Base-by-base conservation (phyloP, 257 asterid genomes). In the Ajuga chamaepitys region DNA sequence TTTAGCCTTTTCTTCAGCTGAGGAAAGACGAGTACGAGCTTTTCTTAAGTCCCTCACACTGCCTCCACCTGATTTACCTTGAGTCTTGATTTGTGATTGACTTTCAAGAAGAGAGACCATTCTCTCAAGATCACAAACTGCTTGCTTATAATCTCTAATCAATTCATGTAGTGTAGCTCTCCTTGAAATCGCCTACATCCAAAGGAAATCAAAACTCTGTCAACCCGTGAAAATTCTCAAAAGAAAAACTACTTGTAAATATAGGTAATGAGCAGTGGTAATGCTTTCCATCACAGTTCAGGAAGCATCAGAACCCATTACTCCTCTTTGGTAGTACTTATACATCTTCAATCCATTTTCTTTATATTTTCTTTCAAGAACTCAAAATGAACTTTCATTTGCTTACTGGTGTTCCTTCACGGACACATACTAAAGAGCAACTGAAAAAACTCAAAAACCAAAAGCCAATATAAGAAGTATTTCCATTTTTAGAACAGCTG, bases 81-180 rank as follows among this genome's bases (percentile, higher is more conserved):
- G 80, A 68, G 52, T 64, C 64, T 74, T 82, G 74, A 65, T 72
- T 65, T 83, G 77, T 45, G 84, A 74, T 62, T 80, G 85, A 67
- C 64, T 81, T 73, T 79, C 92, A 65, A 87, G 86, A 73, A 93
- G 87, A 77, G 85, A 73, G 66, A 86, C 40, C 64, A 93, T 67
- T 68, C 68, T 93, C 78, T 84, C 81, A 54, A 86, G 79, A 83
- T 93, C 99, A 75, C 5, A 58, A 56, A 37, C 73, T 50, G 99
- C 95, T 71, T 86, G 90, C 75, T 78, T 85, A 72, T 94, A 90
- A 68, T 94, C 97, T 74, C 97, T 86, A 64, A 94, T 88, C 83
- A 81, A 80, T 82, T 87, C 97, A 74, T 86, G 86, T 74, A 94
- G 80, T 74, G 95, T 84, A 46, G 91, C 97, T 77, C 99, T 80